phyloP scores from a whole-genome alignment of 208 protist genomes.

The Leishmania braziliensis region DNA sequence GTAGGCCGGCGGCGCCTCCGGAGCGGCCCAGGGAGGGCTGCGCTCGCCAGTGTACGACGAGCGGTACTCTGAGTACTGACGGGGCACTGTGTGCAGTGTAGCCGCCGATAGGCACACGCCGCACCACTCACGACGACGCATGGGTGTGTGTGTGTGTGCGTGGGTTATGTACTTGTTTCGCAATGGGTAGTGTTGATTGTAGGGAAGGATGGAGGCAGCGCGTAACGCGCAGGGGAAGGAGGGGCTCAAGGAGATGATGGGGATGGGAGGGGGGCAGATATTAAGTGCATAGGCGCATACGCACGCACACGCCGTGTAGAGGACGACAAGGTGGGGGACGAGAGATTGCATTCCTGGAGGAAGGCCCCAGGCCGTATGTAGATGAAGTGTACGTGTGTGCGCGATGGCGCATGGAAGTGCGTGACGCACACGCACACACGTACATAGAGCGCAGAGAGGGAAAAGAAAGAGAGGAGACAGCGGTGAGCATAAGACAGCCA shows the following conservation, averaged over 20 bases:
- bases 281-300: background rate
- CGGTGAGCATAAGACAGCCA: background rate
- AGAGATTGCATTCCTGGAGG: background rate
- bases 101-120: slow-evolving; percentile 1
- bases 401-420: background rate
- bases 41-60: slow-evolving; percentile 47
- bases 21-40: slow-evolving; percentile 34
- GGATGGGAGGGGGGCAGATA: background rate
- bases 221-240: background rate
- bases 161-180: background rate
- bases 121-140: background rate
- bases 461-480: background rate
- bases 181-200: background rate
- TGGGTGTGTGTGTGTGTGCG: background rate
- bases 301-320: background rate
- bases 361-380: background rate
- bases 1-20: slow-evolving; percentile 48
- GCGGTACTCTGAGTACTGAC: slow-evolving; percentile 49
- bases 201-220: background rate
- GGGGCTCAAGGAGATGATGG: background rate
- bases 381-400: background rate
- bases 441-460: background rate
- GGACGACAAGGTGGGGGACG: background rate
- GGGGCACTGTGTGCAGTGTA: slow-evolving; percentile 6
- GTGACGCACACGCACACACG: background rate